A percentile compares a stretch with the other conserved stretches of the same genome.
These are phyloP conservation scores for Boletus speciosus DNA, from an alignment of 768 basidiomycete species.

Conservation along the genomic window DNA sequence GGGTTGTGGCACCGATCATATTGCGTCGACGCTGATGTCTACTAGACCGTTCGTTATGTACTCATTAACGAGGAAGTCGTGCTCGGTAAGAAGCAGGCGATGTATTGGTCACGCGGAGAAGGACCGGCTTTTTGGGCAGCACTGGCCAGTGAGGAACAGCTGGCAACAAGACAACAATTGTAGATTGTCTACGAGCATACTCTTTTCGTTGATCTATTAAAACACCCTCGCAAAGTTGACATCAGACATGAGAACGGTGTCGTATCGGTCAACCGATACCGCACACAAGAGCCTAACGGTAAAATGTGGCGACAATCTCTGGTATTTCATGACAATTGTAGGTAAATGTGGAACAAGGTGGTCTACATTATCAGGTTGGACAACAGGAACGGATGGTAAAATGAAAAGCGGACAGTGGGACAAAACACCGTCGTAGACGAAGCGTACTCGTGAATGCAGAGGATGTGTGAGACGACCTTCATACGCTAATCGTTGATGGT, in stretches of 20 bases:
- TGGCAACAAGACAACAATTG: constrained; percentile 11
- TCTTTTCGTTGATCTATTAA: background rate
- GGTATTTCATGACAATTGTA: constrained; percentile 28
- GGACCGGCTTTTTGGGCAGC: constrained; percentile 70
- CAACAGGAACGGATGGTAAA: constrained; percentile 10
- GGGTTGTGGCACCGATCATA: constrained; percentile 20
- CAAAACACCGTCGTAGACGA: constrained; percentile 5
- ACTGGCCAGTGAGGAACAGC: constrained; percentile 66
- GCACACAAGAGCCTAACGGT: background rate
- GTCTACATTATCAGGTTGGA: constrained; percentile 29
- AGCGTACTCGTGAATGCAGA: constrained; percentile 12
- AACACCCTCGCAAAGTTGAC: background rate
- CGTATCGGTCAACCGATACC: background rate
- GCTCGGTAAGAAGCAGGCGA: constrained; percentile 54
- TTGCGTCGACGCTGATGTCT: constrained; percentile 6
- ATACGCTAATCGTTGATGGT: background rate
- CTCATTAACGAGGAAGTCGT: constrained; percentile 74
- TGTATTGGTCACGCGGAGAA: constrained; percentile 75
- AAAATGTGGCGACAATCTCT: constrained; percentile 5
- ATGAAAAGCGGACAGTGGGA: constrained; percentile 4
- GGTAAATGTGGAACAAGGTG: constrained; percentile 25
- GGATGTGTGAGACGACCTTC: constrained; percentile 2
- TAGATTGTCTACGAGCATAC: constrained; percentile 5
- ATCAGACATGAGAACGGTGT: background rate
- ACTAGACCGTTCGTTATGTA: constrained; percentile 75